Conservation (phyloP, 441 rosid genomes). For the Manihot esculenta region DNA sequence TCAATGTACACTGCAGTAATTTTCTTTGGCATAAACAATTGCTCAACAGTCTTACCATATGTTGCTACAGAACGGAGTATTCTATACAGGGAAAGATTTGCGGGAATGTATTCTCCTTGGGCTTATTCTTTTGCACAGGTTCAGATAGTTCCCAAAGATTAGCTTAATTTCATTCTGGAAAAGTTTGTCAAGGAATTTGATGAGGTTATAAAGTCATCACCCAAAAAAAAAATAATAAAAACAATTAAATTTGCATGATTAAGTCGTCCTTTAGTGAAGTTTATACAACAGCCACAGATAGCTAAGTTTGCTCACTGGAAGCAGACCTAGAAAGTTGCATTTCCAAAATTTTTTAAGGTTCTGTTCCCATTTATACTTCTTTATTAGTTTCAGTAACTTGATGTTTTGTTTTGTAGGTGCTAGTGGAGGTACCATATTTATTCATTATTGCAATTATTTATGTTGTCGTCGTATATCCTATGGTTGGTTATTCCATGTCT, state of each 20-base stretch:
- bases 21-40: constrained; percentile 58
- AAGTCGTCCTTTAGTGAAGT: no score
- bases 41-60: constrained; percentile 46
- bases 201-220: no score
- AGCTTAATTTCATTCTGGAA: background rate
- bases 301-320: no score
- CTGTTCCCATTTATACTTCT: background rate
- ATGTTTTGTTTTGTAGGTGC: constrained; percentile 31
- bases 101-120: constrained; percentile 71
- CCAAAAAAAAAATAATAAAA: no score
- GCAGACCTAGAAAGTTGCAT: no score
- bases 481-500: constrained; percentile 41
- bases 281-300: no score
- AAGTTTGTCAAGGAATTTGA: background rate
- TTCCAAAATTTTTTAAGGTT: no score
- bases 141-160: background rate
- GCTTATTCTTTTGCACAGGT: constrained; percentile 73
- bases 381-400: background rate
- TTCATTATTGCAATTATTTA: constrained; percentile 32
- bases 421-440: constrained; percentile 47
- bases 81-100: constrained; percentile 62
- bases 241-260: no score
- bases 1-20: constrained; percentile 45
- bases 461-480: constrained; percentile 41
- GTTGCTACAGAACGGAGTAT: constrained; percentile 56